Evolutionary conservation across 2,329 filamentous ascomycete species (phyloP).

Genomic region (Seiridium unicorne): DNA sequence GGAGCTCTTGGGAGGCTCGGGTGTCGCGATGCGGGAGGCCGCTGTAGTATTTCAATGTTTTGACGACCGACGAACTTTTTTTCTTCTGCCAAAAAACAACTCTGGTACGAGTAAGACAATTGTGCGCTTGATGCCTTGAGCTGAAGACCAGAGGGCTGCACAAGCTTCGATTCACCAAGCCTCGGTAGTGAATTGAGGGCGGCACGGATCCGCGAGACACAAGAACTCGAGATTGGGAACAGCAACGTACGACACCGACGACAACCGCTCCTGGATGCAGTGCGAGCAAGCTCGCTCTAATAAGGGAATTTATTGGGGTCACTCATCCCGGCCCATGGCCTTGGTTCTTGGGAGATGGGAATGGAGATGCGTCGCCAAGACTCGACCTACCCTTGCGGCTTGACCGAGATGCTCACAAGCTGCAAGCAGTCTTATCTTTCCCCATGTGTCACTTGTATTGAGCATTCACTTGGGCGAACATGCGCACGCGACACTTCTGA

Average conservation of each 20-base stretch:
- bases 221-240: neutral
- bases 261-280: neutral
- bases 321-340: neutral
- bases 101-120: neutral
- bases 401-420: neutral
- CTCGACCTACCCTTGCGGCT: neutral
- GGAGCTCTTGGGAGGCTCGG: no score
- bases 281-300: neutral
- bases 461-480: no score
- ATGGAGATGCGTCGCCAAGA: constrained; percentile 18
- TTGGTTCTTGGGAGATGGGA: neutral
- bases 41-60: no score
- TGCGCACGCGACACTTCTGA: neutral
- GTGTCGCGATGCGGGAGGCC: no score
- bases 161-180: no score
- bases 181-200: neutral
- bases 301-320: neutral
- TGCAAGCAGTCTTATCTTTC: neutral
- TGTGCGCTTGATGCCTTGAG: no score
- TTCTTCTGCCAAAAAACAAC: neutral
- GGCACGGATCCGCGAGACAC: neutral
- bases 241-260: neutral
- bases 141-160: no score
- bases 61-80: neutral
- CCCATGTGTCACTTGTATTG: neutral